Evolutionary conservation across 352 stramenopile genomes (phyloP).

Genomic region (Albugo candida): DNA sequence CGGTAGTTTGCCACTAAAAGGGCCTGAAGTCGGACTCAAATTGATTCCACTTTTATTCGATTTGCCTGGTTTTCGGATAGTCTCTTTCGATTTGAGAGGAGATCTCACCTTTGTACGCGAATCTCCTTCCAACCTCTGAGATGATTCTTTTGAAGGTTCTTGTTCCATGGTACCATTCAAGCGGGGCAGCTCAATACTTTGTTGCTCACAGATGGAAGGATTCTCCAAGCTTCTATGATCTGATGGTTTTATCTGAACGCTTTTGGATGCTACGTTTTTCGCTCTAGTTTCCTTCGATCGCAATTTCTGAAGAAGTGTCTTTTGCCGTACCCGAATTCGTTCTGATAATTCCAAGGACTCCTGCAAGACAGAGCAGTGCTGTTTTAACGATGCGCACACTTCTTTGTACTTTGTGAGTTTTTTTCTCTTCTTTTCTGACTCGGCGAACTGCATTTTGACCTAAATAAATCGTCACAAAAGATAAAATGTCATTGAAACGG

Average conservation of each 20-base stretch:
- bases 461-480: neutral
- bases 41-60: too few relatives aligned
- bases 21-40: too few relatives aligned
- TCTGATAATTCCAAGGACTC: conserved; percentile 66
- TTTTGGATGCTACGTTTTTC: neutral
- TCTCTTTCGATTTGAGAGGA: too few relatives aligned
- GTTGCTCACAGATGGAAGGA: too few relatives aligned
- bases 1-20: too few relatives aligned
- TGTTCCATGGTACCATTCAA: too few relatives aligned
- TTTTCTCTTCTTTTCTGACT: conserved; percentile 1
- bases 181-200: too few relatives aligned
- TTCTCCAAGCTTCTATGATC: too few relatives aligned
- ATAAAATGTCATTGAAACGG: neutral
- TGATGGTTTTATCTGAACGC: neutral
- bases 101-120: too few relatives aligned
- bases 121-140: too few relatives aligned
- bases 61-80: too few relatives aligned
- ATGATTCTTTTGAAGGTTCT: too few relatives aligned
- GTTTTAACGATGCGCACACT: conserved; percentile 46
- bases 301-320: conserved; percentile 53
- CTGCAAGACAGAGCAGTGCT: conserved; percentile 52
- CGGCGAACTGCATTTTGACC: conserved; percentile 5
- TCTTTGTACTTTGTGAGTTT: conserved; percentile 17
- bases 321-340: conserved; percentile 51
- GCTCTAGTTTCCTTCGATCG: conserved; percentile 6